These are phyloP conservation scores for Myrmaecium sp. DNA, from an alignment of 2,329 filamentous ascomycete genomes.

Conservation along the genomic window DNA sequence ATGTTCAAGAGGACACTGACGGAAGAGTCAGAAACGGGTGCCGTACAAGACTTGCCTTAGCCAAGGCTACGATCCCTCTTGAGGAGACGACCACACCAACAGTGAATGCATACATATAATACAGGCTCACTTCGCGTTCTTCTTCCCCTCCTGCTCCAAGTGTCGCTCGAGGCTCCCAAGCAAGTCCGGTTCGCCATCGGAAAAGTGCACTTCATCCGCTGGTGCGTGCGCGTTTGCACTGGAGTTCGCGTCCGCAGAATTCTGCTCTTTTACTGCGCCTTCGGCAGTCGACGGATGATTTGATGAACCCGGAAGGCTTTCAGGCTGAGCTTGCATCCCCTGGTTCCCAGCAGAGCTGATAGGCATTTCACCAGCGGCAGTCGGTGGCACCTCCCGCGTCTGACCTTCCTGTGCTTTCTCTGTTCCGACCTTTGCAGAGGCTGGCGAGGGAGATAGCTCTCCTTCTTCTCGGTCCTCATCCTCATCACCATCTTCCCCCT, in stretches of 20 bases:
- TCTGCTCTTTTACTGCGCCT: constrained; percentile 1
- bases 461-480: constrained; percentile 31
- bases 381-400: constrained; percentile 1
- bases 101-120: too few relatives aligned
- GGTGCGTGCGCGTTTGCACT: neutral
- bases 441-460: constrained; percentile 26
- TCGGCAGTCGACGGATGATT: too few relatives aligned
- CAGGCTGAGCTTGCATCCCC: neutral
- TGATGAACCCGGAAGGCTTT: too few relatives aligned
- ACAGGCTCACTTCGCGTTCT: too few relatives aligned
- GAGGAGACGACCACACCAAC: too few relatives aligned
- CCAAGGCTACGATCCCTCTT: too few relatives aligned
- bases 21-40: too few relatives aligned
- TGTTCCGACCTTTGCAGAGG: neutral
- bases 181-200: constrained; percentile 27
- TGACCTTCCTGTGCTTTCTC: neutral
- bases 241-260: constrained; percentile 1
- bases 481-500: constrained; percentile 26
- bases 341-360: constrained; percentile 1
- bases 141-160: constrained; percentile 12
- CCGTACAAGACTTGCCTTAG: too few relatives aligned
- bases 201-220: constrained; percentile 6
- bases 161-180: constrained; percentile 31
- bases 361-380: neutral
- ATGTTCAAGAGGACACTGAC: too few relatives aligned